A percentile compares a stretch with the other conserved stretches of the same genome.
Conservation (phyloP, 2,329 filamentous ascomycete species). For the Sporothrix schenckii region DNA sequence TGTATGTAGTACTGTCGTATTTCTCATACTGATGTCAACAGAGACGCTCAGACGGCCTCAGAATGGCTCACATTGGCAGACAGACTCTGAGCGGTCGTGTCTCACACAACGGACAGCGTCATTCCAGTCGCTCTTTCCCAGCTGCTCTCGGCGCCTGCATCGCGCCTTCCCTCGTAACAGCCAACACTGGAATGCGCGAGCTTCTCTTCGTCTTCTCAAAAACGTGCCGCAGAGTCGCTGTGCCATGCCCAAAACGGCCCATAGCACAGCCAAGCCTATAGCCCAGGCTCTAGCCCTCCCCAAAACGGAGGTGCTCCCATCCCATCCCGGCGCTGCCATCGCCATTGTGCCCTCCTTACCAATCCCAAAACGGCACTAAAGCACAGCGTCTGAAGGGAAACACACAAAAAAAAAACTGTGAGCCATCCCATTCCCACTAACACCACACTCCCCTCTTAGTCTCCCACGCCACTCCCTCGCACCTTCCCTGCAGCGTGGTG, state of each 20-base stretch:
- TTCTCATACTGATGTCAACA: constrained; percentile 28
- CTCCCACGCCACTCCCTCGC: constrained; percentile 22
- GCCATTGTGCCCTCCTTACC: not conserved
- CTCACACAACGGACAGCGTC: constrained; percentile 5
- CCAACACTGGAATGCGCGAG: not conserved
- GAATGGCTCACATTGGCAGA: not conserved
- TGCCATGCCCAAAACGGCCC: constrained; percentile 23
- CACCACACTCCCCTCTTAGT: constrained; percentile 31
- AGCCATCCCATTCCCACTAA: constrained; percentile 32
- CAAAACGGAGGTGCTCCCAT: constrained; percentile 21
- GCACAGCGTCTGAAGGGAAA: constrained; percentile 11
- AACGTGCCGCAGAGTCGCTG: not conserved
- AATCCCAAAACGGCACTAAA: constrained; percentile 20
- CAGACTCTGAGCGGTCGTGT: constrained; percentile 1
- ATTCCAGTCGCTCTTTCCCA: constrained; percentile 23
- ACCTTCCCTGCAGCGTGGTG: constrained; percentile 9
- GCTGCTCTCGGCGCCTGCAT: not conserved
- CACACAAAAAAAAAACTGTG: constrained; percentile 15
- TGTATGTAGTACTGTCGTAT: not conserved
- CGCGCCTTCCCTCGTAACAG: constrained; percentile 3
- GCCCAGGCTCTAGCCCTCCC: not conserved
- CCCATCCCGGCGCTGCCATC: not conserved
- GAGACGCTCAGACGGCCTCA: not conserved
- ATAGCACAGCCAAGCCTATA: not conserved
- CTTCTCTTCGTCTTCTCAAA: not conserved